Evolutionary conservation across 257 asterid genomes (phyloP).

Genomic region (Solanum virginianum): DNA sequence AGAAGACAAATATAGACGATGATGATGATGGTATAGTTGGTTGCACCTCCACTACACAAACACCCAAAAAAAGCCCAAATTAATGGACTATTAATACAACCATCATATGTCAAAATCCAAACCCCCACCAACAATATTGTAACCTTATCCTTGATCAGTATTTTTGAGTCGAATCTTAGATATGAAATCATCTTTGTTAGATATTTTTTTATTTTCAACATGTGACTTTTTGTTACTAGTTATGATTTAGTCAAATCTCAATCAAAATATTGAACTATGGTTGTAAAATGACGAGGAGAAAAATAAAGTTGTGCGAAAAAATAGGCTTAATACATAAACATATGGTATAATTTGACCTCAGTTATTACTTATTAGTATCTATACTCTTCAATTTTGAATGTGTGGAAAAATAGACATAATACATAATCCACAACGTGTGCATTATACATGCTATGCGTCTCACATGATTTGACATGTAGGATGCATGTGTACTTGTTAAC

Average conservation of each 20-base stretch:
- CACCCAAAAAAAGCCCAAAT: neutral
- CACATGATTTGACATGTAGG: no score
- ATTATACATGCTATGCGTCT: no score
- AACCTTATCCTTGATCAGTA: neutral
- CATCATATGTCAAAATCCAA: neutral
- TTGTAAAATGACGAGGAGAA: neutral
- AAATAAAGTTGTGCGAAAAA: neutral
- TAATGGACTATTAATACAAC: neutral
- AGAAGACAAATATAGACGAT: constrained; percentile 5
- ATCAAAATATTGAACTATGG: rapidly evolving
- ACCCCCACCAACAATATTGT: neutral
- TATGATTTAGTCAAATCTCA: rapidly evolving
- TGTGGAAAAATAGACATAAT: no score
- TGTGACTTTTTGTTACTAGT: neutral
- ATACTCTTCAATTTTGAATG: no score
- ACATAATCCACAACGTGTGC: no score
- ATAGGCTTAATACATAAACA: no score
- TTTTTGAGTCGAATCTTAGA: neutral
- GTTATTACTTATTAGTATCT: no score
- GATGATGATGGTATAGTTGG: neutral
- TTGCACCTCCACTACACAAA: neutral
- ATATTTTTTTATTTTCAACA: rapidly evolving
- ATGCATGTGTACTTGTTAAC: no score
- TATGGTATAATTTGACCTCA: no score
- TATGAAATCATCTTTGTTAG: neutral